Conservation (phyloP, 2,329 filamentous ascomycete genomes). For the Phialophora expanda region DNA sequence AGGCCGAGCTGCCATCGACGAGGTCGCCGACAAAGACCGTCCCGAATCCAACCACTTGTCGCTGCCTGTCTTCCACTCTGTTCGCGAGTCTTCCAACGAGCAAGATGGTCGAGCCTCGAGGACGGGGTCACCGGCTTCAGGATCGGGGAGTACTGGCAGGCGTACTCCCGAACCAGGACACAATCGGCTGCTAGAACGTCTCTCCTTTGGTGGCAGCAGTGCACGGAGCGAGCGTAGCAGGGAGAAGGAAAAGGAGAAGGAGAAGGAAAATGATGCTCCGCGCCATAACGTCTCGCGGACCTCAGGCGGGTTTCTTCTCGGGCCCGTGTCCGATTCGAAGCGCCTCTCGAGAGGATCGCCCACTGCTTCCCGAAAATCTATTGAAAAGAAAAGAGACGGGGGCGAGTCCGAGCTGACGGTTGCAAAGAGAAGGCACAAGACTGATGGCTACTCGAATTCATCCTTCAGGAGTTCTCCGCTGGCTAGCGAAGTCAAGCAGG, state of each 20-base stretch:
- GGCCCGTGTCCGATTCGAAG: slow-evolving; percentile 46
- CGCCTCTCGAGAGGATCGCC: slow-evolving; percentile 41
- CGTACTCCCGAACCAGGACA: slow-evolving; percentile 17
- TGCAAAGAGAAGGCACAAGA: slow-evolving; percentile 47
- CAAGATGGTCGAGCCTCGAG: slow-evolving; percentile 24
- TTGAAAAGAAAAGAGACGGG: slow-evolving; percentile 50
- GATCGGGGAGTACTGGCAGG: slow-evolving; percentile 24
- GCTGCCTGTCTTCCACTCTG: slow-evolving; percentile 34
- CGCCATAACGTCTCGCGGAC: slow-evolving; percentile 20
- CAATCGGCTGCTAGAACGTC: slow-evolving; percentile 13
- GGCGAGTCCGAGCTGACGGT: slow-evolving; percentile 45
- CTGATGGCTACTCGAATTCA: slow-evolving; percentile 45
- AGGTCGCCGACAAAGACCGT: slow-evolving; percentile 13
- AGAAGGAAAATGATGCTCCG: slow-evolving; percentile 21
- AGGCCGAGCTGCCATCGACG: slow-evolving; percentile 28
- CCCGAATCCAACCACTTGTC: slow-evolving; percentile 20
- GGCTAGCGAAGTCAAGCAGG: slow-evolving; percentile 39
- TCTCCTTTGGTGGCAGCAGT: slow-evolving; percentile 21
- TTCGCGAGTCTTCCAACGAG: slow-evolving; percentile 26
- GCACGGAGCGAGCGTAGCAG: slow-evolving; percentile 22
- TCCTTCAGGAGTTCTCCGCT: slow-evolving; percentile 44
- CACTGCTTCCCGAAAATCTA: slow-evolving; percentile 41
- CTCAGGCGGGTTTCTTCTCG: slow-evolving; percentile 55
- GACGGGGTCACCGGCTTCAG: slow-evolving; percentile 26
- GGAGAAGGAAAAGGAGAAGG: slow-evolving; percentile 29